Evolutionary conservation across 1,139 yeast genomes (phyloP).

Genomic region (Pneumocystis oryctolagi): DNA sequence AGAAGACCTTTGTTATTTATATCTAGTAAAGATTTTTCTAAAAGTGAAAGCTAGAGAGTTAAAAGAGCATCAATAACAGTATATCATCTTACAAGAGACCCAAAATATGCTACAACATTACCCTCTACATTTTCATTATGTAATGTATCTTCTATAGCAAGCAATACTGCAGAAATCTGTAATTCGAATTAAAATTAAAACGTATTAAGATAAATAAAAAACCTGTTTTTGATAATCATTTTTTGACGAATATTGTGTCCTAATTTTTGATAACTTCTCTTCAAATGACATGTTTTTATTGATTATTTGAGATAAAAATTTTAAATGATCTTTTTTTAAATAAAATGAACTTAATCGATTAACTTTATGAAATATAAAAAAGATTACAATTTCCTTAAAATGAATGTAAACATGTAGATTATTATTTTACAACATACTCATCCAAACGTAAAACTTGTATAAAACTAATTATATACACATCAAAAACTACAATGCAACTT

Average conservation of each 20-base stretch:
- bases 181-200: neutral
- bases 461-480: neutral
- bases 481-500: neutral
- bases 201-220: neutral
- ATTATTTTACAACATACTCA: neutral
- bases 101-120: slow-evolving; percentile 60
- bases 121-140: slow-evolving; percentile 48
- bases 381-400: neutral
- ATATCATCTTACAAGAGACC: slow-evolving; percentile 44
- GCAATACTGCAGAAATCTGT: slow-evolving; percentile 47
- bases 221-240: slow-evolving; percentile 12
- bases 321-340: neutral
- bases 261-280: slow-evolving; percentile 10
- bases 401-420: neutral
- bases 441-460: neutral
- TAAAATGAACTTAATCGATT: no score
- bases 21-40: slow-evolving; percentile 27
- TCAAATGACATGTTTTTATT: neutral
- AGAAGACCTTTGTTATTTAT: slow-evolving; percentile 51
- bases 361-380: neutral
- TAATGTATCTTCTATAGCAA: slow-evolving; percentile 82
- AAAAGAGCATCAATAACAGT: neutral
- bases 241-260: slow-evolving; percentile 11
- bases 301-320: neutral
- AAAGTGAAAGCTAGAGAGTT: slow-evolving; percentile 3